A percentile compares a stretch with the other conserved stretches of the same genome.
These are phyloP conservation scores for Bremia lactucae DNA, from an alignment of 352 stramenopile species.

Conservation along the genomic window DNA sequence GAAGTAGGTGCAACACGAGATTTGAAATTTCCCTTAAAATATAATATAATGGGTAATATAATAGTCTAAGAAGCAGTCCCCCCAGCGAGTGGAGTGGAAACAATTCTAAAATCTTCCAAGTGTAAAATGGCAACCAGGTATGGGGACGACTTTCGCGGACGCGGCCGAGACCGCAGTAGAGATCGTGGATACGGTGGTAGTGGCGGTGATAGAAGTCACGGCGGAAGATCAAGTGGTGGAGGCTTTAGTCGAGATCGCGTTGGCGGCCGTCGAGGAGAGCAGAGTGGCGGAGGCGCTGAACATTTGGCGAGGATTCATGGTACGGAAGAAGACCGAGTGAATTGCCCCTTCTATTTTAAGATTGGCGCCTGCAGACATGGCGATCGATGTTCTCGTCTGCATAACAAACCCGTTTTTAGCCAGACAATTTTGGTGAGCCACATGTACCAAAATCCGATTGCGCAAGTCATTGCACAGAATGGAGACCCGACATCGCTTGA, in stretches of 20 bases:
- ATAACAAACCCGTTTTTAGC: constrained; percentile 98
- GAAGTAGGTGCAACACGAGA: no score
- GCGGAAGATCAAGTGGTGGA: constrained; percentile 32
- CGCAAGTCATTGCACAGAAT: constrained; percentile 83
- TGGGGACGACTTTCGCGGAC: constrained; percentile 53
- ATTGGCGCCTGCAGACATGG: constrained; percentile 99
- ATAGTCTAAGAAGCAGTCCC: no score
- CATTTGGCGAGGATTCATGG: constrained; percentile 96
- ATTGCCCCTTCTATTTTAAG: constrained; percentile 99
- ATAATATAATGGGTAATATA: no score
- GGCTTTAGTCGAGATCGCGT: constrained; percentile 48
- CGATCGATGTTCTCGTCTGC: constrained; percentile 95
- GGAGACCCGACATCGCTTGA: constrained; percentile 77
- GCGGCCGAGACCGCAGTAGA: constrained; percentile 60
- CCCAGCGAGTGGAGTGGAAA: constrained; percentile 19
- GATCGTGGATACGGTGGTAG: constrained; percentile 36
- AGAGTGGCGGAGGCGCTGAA: constrained; percentile 83
- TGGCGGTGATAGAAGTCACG: constrained; percentile 24
- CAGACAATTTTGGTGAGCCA: constrained; percentile 98
- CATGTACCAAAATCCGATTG: constrained; percentile 95
- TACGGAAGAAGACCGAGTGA: constrained; percentile 95
- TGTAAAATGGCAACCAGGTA: constrained; percentile 56
- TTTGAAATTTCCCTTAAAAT: no score
- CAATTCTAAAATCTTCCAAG: constrained; percentile 32
- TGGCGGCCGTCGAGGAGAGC: constrained; percentile 40